phyloP scores from a whole-genome alignment of 2,329 filamentous ascomycete genomes.

The Exophiala mesophila region DNA sequence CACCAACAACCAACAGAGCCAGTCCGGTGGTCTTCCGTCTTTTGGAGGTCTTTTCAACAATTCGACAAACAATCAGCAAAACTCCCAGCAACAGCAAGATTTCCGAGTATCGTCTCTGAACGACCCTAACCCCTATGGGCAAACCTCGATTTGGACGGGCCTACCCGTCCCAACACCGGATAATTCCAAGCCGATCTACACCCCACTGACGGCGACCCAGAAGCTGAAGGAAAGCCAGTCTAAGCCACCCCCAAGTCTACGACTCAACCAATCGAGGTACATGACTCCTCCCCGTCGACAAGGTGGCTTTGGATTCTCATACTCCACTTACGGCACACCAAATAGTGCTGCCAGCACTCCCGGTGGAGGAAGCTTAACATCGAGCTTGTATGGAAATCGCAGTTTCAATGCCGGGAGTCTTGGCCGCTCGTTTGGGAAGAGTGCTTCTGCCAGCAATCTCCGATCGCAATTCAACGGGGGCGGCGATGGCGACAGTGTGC shows the following conservation, averaged over 20 bases:
- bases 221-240: slow-evolving; percentile 69
- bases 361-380: slow-evolving; percentile 41
- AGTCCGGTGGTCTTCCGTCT: slow-evolving; percentile 37
- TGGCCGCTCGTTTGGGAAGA: slow-evolving; percentile 72
- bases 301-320: slow-evolving; percentile 80
- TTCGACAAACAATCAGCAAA: slow-evolving; percentile 49
- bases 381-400: slow-evolving; percentile 34
- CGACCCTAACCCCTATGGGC: slow-evolving; percentile 85
- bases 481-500: slow-evolving; percentile 67
- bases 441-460: slow-evolving; percentile 80
- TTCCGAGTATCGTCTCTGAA: slow-evolving; percentile 71
- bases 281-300: slow-evolving; percentile 73
- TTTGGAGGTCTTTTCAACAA: slow-evolving; percentile 50
- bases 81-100: slow-evolving; percentile 50
- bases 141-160: slow-evolving; percentile 75
- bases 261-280: slow-evolving; percentile 67
- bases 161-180: slow-evolving; percentile 59
- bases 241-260: slow-evolving; percentile 25
- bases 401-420: slow-evolving; percentile 52
- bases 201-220: slow-evolving; percentile 70
- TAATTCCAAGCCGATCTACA: slow-evolving; percentile 83
- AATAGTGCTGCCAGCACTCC: slow-evolving; percentile 66
- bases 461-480: slow-evolving; percentile 68
- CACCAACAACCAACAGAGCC: slow-evolving; percentile 34
- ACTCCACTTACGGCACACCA: slow-evolving; percentile 85